A percentile compares a stretch with the other conserved stretches of the same genome.
Conservation (phyloP, 208 protist species). For the Acanthamoeba lenticulata region DNA sequence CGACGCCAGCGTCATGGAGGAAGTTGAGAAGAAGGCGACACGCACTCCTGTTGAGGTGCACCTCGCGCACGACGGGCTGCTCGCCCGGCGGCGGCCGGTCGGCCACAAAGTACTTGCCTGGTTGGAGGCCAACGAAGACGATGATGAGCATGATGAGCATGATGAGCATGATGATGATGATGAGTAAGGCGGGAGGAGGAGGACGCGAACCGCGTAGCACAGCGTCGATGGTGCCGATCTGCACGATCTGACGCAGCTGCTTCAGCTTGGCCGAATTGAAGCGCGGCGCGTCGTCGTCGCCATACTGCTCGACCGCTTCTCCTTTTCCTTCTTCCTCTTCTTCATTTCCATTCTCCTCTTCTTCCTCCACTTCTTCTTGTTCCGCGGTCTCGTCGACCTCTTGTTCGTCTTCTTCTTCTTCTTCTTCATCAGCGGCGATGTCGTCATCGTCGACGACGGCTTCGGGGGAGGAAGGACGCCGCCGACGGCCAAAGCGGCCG, state of each 20-base stretch:
- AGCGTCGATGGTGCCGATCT: constrained; percentile 61
- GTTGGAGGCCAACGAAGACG: background rate
- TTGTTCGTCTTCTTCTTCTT: background rate
- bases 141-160: background rate
- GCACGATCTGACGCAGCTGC: constrained; percentile 23
- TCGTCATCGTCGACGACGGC: background rate
- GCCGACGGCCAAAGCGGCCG: background rate
- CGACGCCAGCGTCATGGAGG: background rate
- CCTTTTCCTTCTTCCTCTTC: background rate
- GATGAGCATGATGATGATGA: too few relatives aligned
- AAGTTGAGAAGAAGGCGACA: background rate
- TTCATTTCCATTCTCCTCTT: background rate
- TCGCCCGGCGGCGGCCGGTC: background rate
- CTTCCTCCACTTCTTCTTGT: background rate
- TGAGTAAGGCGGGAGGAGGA: background rate
- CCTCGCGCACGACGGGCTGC: background rate
- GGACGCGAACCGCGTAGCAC: constrained; percentile 4
- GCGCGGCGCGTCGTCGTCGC: background rate
- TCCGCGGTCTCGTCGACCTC: background rate
- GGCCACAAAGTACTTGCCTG: constrained; percentile 59
- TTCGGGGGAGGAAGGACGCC: background rate
- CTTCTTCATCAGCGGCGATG: background rate
- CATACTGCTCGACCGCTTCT: background rate
- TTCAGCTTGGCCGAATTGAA: constrained; percentile 48
- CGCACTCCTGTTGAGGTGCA: constrained; percentile 10